Evolutionary conservation across 164 flowering plant genomes (phyloP).

Genomic region (Aristolochia contorta): DNA sequence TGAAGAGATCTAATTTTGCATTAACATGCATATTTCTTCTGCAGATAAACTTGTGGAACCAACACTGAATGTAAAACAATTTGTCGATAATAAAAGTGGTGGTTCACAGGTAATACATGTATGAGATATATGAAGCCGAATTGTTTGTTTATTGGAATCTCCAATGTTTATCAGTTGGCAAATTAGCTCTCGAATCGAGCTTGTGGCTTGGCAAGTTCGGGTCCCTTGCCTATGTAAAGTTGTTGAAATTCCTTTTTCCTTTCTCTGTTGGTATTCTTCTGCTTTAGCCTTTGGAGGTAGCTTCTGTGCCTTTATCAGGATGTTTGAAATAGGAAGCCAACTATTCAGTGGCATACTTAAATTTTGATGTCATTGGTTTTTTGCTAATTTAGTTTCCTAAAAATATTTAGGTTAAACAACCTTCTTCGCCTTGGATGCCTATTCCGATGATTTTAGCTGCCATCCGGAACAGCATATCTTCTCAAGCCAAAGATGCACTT

Average conservation of each 20-base stretch:
- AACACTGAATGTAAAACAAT: not conserved
- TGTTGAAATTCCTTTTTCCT: constrained; percentile 2
- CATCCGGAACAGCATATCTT: constrained; percentile 35
- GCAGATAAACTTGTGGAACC: not conserved
- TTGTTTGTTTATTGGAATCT: not conserved
- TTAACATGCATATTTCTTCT: not conserved
- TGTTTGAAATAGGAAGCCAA: not conserved
- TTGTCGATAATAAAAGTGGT: not conserved
- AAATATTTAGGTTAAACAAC: constrained; percentile 15
- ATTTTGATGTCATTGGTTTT: no score
- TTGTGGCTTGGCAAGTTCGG: constrained; percentile 7
- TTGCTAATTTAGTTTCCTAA: not conserved
- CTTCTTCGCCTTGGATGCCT: constrained; percentile 66
- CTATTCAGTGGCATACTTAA: no score
- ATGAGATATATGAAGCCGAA: not conserved
- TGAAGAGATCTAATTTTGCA: not conserved
- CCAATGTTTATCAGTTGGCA: not conserved
- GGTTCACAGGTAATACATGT: not conserved
- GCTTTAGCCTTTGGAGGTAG: not conserved
- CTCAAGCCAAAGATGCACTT: constrained; percentile 5
- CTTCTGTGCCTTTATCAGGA: not conserved
- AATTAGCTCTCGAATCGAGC: constrained; percentile 3
- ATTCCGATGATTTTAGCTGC: constrained; percentile 44
- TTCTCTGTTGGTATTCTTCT: constrained; percentile 3
- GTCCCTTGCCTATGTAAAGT: not conserved